These are phyloP conservation scores for Penicillium desertorum DNA, from an alignment of 495 filamentous ascomycete genomes.

Conservation along the genomic window DNA sequence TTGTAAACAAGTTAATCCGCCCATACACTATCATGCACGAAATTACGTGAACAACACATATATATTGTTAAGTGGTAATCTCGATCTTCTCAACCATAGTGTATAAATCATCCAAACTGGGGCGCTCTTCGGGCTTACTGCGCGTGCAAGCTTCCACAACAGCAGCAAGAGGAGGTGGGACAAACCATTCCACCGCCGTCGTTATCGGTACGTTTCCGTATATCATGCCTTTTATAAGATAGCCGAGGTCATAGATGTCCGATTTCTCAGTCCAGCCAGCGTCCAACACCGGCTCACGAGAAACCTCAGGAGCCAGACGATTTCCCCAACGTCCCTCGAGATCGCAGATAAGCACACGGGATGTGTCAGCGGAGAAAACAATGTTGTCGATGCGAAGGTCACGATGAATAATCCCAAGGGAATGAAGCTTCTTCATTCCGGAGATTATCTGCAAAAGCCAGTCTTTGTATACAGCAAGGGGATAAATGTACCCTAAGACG, in stretches of 20 bases:
- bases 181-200: conserved; percentile 1
- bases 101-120: background rate
- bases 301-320: conserved; percentile 1
- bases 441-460: background rate
- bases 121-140: background rate
- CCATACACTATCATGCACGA: too few relatives aligned
- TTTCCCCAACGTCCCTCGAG: conserved; percentile 9
- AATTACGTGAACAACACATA: too few relatives aligned
- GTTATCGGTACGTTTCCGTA: conserved; percentile 5
- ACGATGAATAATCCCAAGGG: background rate
- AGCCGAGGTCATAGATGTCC: conserved; percentile 6
- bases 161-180: conserved; percentile 2
- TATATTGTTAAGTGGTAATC: background rate
- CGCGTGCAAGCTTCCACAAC: conserved; percentile 5
- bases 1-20: too few relatives aligned
- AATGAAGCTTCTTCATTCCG: background rate
- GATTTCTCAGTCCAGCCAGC: conserved; percentile 1
- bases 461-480: background rate
- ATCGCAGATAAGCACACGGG: conserved; percentile 5
- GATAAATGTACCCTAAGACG: background rate
- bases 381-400: background rate
- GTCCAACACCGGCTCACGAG: background rate
- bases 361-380: background rate
- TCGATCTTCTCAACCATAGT: background rate
- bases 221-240: conserved; percentile 4